Percentiles rank a stretch among this genome's conserved stretches.
These are phyloP conservation scores for Penicillium egyptiacum DNA, from an alignment of 495 filamentous ascomycete genomes.

Conservation along the genomic window DNA sequence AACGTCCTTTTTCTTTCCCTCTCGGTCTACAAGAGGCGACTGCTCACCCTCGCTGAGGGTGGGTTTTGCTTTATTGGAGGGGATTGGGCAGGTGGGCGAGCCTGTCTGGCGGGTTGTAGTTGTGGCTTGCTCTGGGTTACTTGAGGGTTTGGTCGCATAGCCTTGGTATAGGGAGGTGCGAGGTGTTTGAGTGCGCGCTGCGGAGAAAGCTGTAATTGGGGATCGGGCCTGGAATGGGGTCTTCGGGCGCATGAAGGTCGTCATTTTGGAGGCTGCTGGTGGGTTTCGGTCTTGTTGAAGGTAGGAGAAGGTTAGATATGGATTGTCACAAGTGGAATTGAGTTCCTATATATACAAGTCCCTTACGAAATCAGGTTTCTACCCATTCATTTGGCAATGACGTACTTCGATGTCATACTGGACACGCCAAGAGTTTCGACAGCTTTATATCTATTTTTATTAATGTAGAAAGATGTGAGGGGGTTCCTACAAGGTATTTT, in stretches of 20 bases:
- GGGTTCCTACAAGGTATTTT: too few relatives aligned
- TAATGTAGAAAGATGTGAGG: not conserved
- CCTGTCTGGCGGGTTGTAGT: not conserved
- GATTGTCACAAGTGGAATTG: not conserved
- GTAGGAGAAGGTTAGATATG: not conserved
- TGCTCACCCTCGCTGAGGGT: constrained; percentile 36
- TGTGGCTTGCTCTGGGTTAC: not conserved
- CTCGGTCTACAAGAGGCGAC: constrained; percentile 33
- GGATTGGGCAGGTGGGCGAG: constrained; percentile 23
- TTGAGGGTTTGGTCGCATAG: constrained; percentile 12
- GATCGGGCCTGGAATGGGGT: constrained; percentile 5
- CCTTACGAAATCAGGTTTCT: constrained; percentile 4
- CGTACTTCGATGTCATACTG: constrained; percentile 23
- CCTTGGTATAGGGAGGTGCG: not conserved
- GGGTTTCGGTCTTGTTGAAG: not conserved
- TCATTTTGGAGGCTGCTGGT: constrained; percentile 12
- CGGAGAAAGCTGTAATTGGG: not conserved
- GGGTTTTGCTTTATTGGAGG: constrained; percentile 42
- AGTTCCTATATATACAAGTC: not conserved
- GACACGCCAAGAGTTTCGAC: constrained; percentile 8
- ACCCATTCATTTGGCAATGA: constrained; percentile 11
- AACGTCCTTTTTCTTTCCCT: constrained; percentile 33
- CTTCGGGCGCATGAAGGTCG: constrained; percentile 11
- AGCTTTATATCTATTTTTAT: constrained; percentile 1
- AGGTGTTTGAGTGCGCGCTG: not conserved